Evolutionary conservation across 2,329 filamentous ascomycete genomes (phyloP).

Genomic region (Phialophora verrucosa): DNA sequence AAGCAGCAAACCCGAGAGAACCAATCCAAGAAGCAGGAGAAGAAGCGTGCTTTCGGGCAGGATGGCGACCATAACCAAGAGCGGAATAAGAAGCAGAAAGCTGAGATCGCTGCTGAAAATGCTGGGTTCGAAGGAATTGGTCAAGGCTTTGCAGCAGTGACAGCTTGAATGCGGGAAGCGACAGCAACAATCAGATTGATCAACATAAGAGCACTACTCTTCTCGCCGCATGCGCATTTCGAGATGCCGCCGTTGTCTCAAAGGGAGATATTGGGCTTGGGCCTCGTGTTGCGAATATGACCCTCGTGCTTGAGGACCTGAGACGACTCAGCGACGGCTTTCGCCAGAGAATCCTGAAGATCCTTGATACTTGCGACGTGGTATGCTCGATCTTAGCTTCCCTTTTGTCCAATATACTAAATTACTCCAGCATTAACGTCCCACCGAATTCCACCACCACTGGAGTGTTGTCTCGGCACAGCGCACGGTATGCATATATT

Average conservation of each 20-base stretch:
- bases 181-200: background rate
- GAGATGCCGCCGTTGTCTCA: background rate
- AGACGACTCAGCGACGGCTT: no score
- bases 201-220: background rate
- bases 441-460: background rate
- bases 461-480: background rate
- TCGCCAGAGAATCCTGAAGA: background rate
- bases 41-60: slow-evolving; percentile 31
- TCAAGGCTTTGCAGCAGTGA: slow-evolving; percentile 36
- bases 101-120: slow-evolving; percentile 37
- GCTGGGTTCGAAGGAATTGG: slow-evolving; percentile 38
- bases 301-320: background rate
- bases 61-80: slow-evolving; percentile 24
- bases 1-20: slow-evolving; percentile 36
- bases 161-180: slow-evolving; percentile 12
- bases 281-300: no score
- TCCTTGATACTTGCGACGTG: background rate
- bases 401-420: background rate
- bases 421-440: background rate
- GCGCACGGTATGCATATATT: background rate
- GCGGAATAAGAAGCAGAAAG: slow-evolving; percentile 36
- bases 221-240: background rate
- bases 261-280: background rate
- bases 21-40: slow-evolving; percentile 30
- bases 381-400: background rate